A percentile compares a stretch with the other conserved stretches of the same genome.
Evolutionary conservation across 441 rosid species (phyloP).

Genomic region (Gossypium davidsonii): DNA sequence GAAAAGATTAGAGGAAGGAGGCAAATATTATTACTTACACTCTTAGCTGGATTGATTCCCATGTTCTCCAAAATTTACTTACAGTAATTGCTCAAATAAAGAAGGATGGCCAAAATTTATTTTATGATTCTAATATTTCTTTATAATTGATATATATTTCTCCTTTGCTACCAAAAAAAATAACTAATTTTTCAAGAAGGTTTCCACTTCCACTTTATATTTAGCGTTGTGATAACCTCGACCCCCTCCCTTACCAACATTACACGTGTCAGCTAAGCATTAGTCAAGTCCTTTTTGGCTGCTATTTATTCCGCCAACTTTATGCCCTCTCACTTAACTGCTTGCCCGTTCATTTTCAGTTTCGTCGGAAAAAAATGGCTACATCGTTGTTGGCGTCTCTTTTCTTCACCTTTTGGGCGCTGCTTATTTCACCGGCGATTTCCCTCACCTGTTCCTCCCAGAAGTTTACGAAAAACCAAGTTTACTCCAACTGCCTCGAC

Average conservation of each 20-base stretch:
- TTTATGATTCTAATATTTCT: too few species aligned
- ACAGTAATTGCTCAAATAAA: too few species aligned
- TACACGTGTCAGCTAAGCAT: not conserved
- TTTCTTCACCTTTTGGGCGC: slow-evolving; percentile 16
- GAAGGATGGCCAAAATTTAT: too few species aligned
- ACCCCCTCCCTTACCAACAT: not conserved
- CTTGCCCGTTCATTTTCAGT: not conserved
- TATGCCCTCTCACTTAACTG: not conserved
- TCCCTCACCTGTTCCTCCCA: slow-evolving; percentile 42
- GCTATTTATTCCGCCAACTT: slow-evolving; percentile 18
- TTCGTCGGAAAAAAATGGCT: not conserved
- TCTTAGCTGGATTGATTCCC: too few species aligned
- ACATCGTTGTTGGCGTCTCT: slow-evolving; percentile 5
- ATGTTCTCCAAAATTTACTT: too few species aligned
- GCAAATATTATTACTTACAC: too few species aligned
- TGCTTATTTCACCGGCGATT: slow-evolving; percentile 33
- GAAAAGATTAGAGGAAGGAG: too few species aligned
- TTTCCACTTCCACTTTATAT: not conserved
- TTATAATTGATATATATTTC: too few species aligned
- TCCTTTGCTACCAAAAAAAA: too few species aligned
- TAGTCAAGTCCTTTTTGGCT: not conserved
- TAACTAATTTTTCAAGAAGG: not conserved
- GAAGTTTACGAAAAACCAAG: slow-evolving; percentile 23
- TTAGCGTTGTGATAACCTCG: too few species aligned
- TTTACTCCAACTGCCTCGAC: slow-evolving; percentile 38